Evolutionary conservation across 768 basidiomycete genomes (phyloP), one percentile per base, ranked within the genome.

Genomic region (Xerocomus spinulosus): DNA sequence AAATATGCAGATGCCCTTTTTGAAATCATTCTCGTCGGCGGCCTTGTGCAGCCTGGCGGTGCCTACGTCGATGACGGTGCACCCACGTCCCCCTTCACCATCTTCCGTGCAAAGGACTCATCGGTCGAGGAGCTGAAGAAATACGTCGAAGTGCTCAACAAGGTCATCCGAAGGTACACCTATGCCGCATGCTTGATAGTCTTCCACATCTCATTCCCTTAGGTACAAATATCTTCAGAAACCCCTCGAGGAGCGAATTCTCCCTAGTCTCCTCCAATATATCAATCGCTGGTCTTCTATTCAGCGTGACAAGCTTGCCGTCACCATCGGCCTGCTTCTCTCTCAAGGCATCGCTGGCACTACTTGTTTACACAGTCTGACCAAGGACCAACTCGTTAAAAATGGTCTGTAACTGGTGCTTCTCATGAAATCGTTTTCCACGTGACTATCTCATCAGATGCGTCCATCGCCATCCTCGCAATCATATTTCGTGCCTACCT

Each of bases 221-320:
- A 95, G 93, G 72, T 98, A 97, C 79, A 97, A 97, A 71, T 99
- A 98, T 78, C 89, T 99, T 59, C 95, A 97, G 70, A 92, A 87
- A 69, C 92, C 95, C 36, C 83, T 99, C 40, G 95, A 97, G 69
- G 86, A 83, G 66, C 79, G 76, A 29, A 78, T 89, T 46, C 77
- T 98, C 13, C 90, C 91, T 3, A 77, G 77, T 37, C 76, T 98
- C 41, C 71, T 99, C 50, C 93, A 97, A 69, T 92, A 92, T 62
- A 82, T 85, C 64, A 81, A 90, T 62, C 86, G 87, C 61, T 97
- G 92, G 92, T 68, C 82, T 3, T 65, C 78, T 5, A 75, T 72
- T 14, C 83, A 89, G 71, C 81, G 83, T 52, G 85, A 92, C 63
- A 95, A 93, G 71, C 74, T 98, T 44, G 80, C 88, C 34, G 75